A percentile compares a stretch with the other conserved stretches of the same genome.
These are phyloP conservation scores for Xylaria sp. DNA, from an alignment of 2,329 filamentous ascomycete species.

Conservation along the genomic window DNA sequence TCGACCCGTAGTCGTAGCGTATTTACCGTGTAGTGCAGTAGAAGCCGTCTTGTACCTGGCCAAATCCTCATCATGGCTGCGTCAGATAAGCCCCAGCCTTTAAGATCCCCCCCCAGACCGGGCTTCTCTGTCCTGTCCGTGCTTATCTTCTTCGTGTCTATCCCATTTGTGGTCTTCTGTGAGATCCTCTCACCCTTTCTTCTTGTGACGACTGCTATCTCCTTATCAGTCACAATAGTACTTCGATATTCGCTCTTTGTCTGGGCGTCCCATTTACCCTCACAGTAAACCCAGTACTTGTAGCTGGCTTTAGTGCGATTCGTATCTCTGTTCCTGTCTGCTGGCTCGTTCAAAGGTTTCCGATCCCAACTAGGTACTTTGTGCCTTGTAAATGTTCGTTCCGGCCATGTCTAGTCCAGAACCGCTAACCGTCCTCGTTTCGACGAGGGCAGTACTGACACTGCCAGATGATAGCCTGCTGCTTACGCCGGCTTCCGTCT, in stretches of 20 bases:
- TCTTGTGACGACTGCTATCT: constrained; percentile 5
- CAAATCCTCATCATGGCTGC: constrained; percentile 18
- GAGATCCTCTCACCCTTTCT: neutral
- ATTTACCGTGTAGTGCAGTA: neutral
- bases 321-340: neutral
- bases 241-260: constrained; percentile 6
- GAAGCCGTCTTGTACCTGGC: neutral
- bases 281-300: constrained; percentile 20
- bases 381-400: constrained; percentile 38
- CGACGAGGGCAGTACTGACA: constrained; percentile 83
- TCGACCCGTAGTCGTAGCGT: constrained; percentile 7
- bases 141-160: constrained; percentile 15
- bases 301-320: neutral
- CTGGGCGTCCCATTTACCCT: neutral
- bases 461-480: constrained; percentile 70
- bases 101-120: constrained; percentile 13
- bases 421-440: constrained; percentile 79
- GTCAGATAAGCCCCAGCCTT: constrained; percentile 20
- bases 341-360: constrained; percentile 3
- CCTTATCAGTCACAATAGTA: constrained; percentile 15
- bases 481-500: constrained; percentile 84
- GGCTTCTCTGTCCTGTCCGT: constrained; percentile 12
- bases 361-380: constrained; percentile 5
- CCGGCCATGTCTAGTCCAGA: constrained; percentile 44
- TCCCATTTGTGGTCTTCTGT: constrained; percentile 18